Base-by-base conservation (phyloP, 495 filamentous ascomycete species). In the Acidomyces sp. region DNA sequence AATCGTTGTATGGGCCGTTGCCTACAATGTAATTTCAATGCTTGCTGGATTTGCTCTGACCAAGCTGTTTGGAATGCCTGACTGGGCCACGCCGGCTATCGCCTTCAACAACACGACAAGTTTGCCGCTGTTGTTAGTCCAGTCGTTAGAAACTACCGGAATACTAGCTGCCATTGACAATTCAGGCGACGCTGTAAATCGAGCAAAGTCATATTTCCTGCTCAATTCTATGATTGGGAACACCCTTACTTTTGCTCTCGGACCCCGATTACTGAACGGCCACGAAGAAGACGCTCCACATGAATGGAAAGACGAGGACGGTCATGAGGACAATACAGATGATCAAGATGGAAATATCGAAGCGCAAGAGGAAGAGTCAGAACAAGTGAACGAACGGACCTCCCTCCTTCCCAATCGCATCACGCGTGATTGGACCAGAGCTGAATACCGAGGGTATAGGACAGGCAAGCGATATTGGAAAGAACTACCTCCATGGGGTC, bases 21-120 rank as follows among this genome's bases (percentile, higher is more conserved):
- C 65, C 41, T 77, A 77, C 49, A 72, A 70, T 21, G 19, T 66
- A 21, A 27, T 64, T 2, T 80, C 74, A 2, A 70, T 80, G 33
- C 43, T 52, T 0, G 48, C 81, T 16, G 75, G 71, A 1, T 56
- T 60, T 24, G 33, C 61, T 2, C 45, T 60, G 0, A 67, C 63
- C 0, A 58, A 60, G 25, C 10, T 66, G 3, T 66, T 80, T 38
- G 61, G 64, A 16, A 62, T 85, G 24, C 81, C 79, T 2, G 58
- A 61, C 35, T 86, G 78, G 79, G 68, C 71, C 11, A 74, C 72
- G 0, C 73, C 75, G 0, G 75, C 77, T 1, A 66, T 82, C 34
- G 65, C 75, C 28, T 83, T 85, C 62, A 87, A 84, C 62, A 88
- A 85, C 51, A 82, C 81, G 0, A 82, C 77, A 0, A 72, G 68